phyloP scores from a whole-genome alignment of 148 eudicot species.

The Camellia granthamiana region DNA sequence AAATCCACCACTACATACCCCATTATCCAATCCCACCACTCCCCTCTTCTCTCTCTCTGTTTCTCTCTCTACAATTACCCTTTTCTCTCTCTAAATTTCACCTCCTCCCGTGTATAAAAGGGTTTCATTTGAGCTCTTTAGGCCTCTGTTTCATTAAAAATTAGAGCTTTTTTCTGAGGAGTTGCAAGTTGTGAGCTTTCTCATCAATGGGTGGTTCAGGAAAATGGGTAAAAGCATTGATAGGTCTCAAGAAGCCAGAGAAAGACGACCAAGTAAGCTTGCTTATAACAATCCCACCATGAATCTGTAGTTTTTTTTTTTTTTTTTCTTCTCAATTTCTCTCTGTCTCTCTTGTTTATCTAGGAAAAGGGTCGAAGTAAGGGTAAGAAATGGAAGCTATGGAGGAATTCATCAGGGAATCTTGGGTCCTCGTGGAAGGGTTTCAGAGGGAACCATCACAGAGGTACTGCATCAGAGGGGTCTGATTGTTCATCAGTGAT shows the following conservation, averaged over 20 bases:
- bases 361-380: slow-evolving; percentile 59
- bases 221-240: slow-evolving; percentile 57
- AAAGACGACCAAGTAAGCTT: slow-evolving; percentile 37
- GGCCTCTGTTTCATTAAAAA: background rate
- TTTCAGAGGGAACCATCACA: slow-evolving; percentile 43
- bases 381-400: slow-evolving; percentile 83
- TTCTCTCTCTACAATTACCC: too few species aligned
- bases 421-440: slow-evolving; percentile 63
- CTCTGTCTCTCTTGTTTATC: background rate
- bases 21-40: too few species aligned
- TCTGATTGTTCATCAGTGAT: slow-evolving; percentile 63
- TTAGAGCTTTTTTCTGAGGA: background rate
- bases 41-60: too few species aligned
- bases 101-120: too few species aligned
- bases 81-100: too few species aligned
- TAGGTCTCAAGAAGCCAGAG: slow-evolving; percentile 48
- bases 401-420: slow-evolving; percentile 86
- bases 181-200: background rate
- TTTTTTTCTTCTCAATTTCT: background rate
- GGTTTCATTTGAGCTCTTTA: too few species aligned
- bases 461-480: slow-evolving; percentile 40
- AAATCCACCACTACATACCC: too few species aligned
- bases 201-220: slow-evolving; percentile 61
- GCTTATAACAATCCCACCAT: background rate
- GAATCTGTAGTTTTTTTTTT: background rate